These are phyloP conservation scores for Kodamaea sagamina DNA, from an alignment of 805 yeast genomes.

Conservation along the genomic window DNA sequence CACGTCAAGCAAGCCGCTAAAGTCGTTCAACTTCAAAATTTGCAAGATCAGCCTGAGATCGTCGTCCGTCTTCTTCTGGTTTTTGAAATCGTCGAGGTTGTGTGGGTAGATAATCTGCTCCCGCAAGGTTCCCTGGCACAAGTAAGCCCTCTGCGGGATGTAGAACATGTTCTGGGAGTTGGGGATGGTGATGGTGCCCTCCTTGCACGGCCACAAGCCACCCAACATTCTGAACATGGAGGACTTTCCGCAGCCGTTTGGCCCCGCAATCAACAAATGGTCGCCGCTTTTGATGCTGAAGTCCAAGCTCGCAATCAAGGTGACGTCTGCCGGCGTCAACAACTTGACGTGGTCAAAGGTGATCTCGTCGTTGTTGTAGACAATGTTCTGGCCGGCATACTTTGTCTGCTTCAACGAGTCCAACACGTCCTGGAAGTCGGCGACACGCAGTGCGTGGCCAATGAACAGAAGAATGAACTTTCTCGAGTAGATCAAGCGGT, in stretches of 20 bases:
- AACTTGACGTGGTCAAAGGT: constrained; percentile 77
- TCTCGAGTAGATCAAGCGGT: constrained; percentile 81
- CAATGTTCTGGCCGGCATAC: constrained; percentile 25
- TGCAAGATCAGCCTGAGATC: constrained; percentile 55
- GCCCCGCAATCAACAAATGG: constrained; percentile 87
- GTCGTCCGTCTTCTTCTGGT: constrained; percentile 45
- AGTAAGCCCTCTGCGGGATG: constrained; percentile 89
- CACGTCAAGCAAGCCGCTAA: constrained; percentile 47
- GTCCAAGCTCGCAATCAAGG: constrained; percentile 62
- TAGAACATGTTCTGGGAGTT: constrained; percentile 71
- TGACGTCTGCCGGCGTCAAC: constrained; percentile 81
- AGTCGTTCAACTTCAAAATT: constrained; percentile 60
- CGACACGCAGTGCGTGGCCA: constrained; percentile 77
- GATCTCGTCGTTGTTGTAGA: constrained; percentile 51
- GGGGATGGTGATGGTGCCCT: constrained; percentile 63
- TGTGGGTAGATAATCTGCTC: constrained; percentile 92
- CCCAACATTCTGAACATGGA: constrained; percentile 88
- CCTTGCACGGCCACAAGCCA: constrained; percentile 85
- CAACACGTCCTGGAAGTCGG: constrained; percentile 67
- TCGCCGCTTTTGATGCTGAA: constrained; percentile 80
- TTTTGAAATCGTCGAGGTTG: constrained; percentile 56
- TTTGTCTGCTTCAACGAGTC: constrained; percentile 30
- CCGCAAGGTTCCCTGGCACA: constrained; percentile 74
- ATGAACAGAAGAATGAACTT: constrained; percentile 79
- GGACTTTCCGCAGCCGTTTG: constrained; percentile 95